Evolutionary conservation across 768 basidiomycete genomes (phyloP).

Genomic region (Lentinus tigrinus): DNA sequence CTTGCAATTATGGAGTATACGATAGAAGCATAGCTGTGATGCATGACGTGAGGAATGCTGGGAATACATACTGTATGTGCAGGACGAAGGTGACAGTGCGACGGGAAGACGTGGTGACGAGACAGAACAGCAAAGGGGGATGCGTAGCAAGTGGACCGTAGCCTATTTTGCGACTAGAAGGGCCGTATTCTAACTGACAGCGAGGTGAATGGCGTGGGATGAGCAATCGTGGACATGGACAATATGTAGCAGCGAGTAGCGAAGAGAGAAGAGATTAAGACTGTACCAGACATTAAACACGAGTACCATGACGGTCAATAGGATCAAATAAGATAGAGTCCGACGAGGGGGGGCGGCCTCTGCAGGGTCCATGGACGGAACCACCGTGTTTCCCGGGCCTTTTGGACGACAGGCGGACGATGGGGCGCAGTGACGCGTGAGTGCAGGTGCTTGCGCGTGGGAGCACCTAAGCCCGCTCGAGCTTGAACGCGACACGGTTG

Average conservation of each 20-base stretch:
- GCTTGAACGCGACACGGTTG: conserved; percentile 69
- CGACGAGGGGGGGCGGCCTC: conserved; percentile 11
- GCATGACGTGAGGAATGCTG: conserved; percentile 18
- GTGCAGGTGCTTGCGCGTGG: conserved; percentile 1
- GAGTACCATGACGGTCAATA: conserved; percentile 17
- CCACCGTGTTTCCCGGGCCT: conserved; percentile 11
- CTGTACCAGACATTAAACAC: conserved; percentile 17
- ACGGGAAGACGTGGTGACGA: conserved; percentile 10
- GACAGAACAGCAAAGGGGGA: conserved; percentile 16
- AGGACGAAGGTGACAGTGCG: conserved; percentile 16
- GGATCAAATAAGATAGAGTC: conserved; percentile 23
- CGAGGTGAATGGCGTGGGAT: conserved; percentile 11
- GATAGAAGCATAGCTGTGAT: conserved; percentile 16
- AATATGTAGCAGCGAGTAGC: conserved; percentile 1
- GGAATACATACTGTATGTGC: conserved; percentile 22
- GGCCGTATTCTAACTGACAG: conserved; percentile 19
- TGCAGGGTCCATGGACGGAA: conserved; percentile 8
- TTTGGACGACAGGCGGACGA: conserved; percentile 5
- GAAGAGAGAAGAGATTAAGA: conserved; percentile 14
- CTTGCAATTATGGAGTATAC: conserved; percentile 16
- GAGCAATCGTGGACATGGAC: conserved; percentile 3
- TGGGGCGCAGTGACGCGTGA: not conserved
- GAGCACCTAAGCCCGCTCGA: conserved; percentile 46
- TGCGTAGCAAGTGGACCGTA: conserved; percentile 18
- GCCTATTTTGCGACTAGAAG: conserved; percentile 20